Evolutionary conservation across 2,329 filamentous ascomycete species (phyloP).

Genomic region (Pseudopyrenochaeta lycopersici): DNA sequence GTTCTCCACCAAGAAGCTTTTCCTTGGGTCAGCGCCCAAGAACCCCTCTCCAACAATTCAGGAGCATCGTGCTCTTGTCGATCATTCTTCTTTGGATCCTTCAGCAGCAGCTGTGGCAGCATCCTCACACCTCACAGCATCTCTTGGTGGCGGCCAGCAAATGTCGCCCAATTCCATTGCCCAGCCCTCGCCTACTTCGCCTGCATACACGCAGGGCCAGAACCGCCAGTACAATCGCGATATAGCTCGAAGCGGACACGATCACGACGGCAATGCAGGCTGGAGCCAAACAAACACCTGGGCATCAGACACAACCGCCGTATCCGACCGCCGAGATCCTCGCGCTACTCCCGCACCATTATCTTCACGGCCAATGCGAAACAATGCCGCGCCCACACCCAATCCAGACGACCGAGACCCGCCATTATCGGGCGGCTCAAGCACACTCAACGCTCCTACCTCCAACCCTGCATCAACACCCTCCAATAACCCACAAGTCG

Average conservation of each 20-base stretch:
- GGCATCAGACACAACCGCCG: constrained; percentile 38
- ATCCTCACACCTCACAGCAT: constrained; percentile 60
- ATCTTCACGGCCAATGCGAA: constrained; percentile 40
- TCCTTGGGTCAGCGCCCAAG: constrained; percentile 58
- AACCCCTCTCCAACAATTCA: constrained; percentile 62
- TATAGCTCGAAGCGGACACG: constrained; percentile 40
- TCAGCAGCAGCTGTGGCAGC: constrained; percentile 61
- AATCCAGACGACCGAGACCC: constrained; percentile 46
- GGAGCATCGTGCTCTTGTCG: constrained; percentile 53
- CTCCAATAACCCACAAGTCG: constrained; percentile 67
- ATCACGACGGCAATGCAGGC: constrained; percentile 41
- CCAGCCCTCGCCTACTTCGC: constrained; percentile 60
- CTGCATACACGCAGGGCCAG: constrained; percentile 54
- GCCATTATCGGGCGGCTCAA: constrained; percentile 47
- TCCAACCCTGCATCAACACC: constrained; percentile 30
- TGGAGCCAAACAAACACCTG: constrained; percentile 42
- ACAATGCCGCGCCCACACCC: constrained; percentile 38
- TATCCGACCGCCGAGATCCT: constrained; percentile 41
- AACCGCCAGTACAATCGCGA: constrained; percentile 43
- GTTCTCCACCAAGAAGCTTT: constrained; percentile 63
- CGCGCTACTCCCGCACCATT: constrained; percentile 44
- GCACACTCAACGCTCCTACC: constrained; percentile 31
- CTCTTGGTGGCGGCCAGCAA: constrained; percentile 52
- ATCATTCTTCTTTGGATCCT: constrained; percentile 57
- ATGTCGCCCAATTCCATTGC: constrained; percentile 53